A percentile compares a stretch with the other conserved stretches of the same genome.
phyloP scores from a whole-genome alignment of 164 flowering plant species.

The Kalanchoe fedtschenkoi region DNA sequence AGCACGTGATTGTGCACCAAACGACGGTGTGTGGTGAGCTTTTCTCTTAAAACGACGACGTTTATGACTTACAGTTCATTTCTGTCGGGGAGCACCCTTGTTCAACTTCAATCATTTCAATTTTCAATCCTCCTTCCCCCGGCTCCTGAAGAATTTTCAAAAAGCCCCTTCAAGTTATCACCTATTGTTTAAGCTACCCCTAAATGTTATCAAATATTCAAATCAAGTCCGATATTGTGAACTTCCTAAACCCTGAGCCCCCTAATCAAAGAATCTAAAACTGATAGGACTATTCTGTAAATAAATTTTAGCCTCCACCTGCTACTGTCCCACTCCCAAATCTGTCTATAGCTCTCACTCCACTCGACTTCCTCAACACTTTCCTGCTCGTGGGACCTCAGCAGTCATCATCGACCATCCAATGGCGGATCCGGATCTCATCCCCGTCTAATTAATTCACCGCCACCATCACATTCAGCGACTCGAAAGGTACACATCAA shows the following conservation, averaged over 20 bases:
- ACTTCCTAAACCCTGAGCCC: not conserved
- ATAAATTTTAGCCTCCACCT: not conserved
- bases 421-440: not conserved
- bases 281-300: not conserved
- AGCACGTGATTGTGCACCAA: no score
- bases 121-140: no score
- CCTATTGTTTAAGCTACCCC: no score
- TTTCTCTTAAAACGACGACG: no score
- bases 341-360: not conserved
- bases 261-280: not conserved
- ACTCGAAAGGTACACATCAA: not conserved
- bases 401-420: not conserved
- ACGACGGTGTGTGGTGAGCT: no score
- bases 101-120: no score
- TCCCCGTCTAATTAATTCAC: slow-evolving; percentile 1
- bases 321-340: not conserved
- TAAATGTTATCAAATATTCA: no score
- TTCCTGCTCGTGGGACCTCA: not conserved
- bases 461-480: not conserved
- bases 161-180: no score
- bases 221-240: no score
- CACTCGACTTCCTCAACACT: not conserved
- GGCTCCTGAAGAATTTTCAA: no score
- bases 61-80: no score
- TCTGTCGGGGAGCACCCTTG: no score